Evolutionary conservation across 2,329 filamentous ascomycete species (phyloP).

Genomic region (Colletotrichum sublineola): DNA sequence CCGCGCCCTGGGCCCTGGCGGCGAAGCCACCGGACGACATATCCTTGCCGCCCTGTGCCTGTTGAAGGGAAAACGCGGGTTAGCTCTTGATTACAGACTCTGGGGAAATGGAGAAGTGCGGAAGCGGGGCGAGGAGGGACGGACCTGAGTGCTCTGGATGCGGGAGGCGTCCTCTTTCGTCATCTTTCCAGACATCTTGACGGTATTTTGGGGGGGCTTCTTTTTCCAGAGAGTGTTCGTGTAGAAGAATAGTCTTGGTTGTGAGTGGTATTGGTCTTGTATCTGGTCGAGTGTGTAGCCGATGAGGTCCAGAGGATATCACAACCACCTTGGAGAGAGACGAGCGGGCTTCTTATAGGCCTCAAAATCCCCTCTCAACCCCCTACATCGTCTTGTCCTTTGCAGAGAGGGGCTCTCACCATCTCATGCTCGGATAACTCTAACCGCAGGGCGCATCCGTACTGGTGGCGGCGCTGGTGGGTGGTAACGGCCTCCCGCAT

Average conservation of each 20-base stretch:
- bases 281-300: not conserved
- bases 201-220: not conserved
- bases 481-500: not conserved
- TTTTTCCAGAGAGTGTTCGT: not conserved
- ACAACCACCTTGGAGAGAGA: not conserved
- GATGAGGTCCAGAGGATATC: not conserved
- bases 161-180: conserved; percentile 2
- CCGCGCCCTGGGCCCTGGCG: conserved; percentile 18
- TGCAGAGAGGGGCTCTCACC: too few species aligned
- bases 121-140: not conserved
- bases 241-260: not conserved
- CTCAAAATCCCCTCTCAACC: not conserved
- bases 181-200: conserved; percentile 22
- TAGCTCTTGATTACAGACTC: not conserved
- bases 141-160: conserved; percentile 14
- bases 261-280: not conserved
- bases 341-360: not conserved
- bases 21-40: conserved; percentile 11
- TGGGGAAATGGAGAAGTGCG: too few species aligned
- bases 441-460: not conserved
- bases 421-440: not conserved
- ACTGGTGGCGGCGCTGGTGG: too few species aligned
- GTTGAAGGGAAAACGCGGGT: not conserved
- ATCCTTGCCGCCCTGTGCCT: conserved; percentile 3
- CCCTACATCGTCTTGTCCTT: not conserved